Conservation (phyloP, 352 stramenopile species). For the Phytophthora pistaciae region DNA sequence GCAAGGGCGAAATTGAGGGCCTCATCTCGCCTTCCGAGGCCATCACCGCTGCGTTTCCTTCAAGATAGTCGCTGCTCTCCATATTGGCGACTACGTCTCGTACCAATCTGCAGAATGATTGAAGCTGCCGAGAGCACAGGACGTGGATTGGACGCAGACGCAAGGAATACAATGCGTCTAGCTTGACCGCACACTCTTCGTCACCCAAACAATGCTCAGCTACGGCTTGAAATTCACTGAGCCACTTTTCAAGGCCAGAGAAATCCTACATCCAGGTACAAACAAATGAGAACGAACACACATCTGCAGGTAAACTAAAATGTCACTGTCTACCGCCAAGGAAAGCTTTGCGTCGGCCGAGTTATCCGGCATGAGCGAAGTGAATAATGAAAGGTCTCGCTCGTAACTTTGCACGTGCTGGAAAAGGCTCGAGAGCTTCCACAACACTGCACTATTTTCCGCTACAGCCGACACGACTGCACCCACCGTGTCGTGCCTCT, state of each 20-base stretch:
- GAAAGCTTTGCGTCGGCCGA: slow-evolving; percentile 10
- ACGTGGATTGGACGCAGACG: slow-evolving; percentile 8
- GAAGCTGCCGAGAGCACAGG: slow-evolving; percentile 12
- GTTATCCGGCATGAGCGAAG: background rate
- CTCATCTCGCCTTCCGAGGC: slow-evolving; percentile 6
- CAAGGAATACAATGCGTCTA: background rate
- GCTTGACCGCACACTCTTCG: background rate
- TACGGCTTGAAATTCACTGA: slow-evolving; percentile 13
- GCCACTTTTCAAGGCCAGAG: slow-evolving; percentile 22
- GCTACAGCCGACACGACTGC: slow-evolving; percentile 17
- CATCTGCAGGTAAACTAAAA: background rate
- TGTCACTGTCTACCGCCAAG: slow-evolving; percentile 7
- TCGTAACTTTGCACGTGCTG: slow-evolving; percentile 39
- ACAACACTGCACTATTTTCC: slow-evolving; percentile 3
- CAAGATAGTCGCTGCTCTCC: background rate
- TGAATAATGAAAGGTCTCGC: slow-evolving; percentile 25
- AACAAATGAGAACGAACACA: background rate
- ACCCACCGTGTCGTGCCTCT: slow-evolving; percentile 33
- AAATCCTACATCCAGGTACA: slow-evolving; percentile 15
- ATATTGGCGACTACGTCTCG: slow-evolving; percentile 10
- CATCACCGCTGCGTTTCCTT: background rate
- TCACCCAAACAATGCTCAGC: slow-evolving; percentile 11
- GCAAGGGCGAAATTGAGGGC: slow-evolving; percentile 9
- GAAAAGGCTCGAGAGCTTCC: slow-evolving; percentile 30
- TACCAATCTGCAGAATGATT: slow-evolving; percentile 30